Evolutionary conservation across 495 filamentous ascomycete genomes (phyloP).

Genomic region (Acidiella bohemica): DNA sequence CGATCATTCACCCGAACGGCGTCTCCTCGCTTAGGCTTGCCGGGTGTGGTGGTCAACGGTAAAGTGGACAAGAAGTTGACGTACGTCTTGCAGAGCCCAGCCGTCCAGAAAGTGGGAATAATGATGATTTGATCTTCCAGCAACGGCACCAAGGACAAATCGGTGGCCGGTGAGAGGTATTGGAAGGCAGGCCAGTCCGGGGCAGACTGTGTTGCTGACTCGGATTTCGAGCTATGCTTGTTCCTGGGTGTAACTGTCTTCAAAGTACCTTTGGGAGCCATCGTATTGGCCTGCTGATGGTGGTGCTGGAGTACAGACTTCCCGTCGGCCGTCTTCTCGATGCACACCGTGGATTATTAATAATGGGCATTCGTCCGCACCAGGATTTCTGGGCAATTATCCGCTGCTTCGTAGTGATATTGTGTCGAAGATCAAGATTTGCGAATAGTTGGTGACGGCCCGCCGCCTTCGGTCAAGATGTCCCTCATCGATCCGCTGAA

Average conservation of each 20-base stretch:
- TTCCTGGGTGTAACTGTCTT: background rate
- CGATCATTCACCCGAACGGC: constrained; percentile 84
- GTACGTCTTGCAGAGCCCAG: constrained; percentile 69
- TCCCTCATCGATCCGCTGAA: too few relatives aligned
- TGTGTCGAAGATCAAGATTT: too few relatives aligned
- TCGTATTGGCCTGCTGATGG: too few relatives aligned
- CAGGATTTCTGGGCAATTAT: too few relatives aligned
- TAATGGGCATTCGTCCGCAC: too few relatives aligned
- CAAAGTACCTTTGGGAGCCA: too few relatives aligned
- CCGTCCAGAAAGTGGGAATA: constrained; percentile 63
- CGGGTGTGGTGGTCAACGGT: constrained; percentile 67
- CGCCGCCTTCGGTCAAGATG: too few relatives aligned
- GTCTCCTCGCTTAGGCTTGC: constrained; percentile 70
- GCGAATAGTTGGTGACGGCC: too few relatives aligned
- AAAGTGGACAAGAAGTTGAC: constrained; percentile 62
- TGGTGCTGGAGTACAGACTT: too few relatives aligned
- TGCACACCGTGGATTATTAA: too few relatives aligned
- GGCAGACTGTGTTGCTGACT: constrained; percentile 2
- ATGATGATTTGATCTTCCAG: constrained; percentile 59
- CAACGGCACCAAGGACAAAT: constrained; percentile 46
- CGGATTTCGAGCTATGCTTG: background rate
- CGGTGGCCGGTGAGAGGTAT: constrained; percentile 53
- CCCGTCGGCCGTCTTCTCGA: too few relatives aligned
- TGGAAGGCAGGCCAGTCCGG: constrained; percentile 70
- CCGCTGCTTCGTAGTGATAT: too few relatives aligned